Evolutionary conservation across 768 basidiomycete genomes (phyloP).

Genomic region (Suillus sp.): DNA sequence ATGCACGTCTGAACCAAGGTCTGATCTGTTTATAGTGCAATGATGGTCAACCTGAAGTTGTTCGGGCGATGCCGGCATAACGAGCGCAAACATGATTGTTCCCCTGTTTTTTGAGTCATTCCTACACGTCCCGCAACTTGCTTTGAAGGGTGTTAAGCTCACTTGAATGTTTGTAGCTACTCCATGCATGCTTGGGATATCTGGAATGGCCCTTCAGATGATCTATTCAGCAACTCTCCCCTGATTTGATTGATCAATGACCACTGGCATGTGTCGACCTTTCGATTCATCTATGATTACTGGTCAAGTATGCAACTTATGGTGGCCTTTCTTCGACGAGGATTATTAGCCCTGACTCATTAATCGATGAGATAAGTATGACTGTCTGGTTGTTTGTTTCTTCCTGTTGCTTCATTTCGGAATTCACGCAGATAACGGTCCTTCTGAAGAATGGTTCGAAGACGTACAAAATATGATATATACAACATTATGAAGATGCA

Average conservation of each 20-base stretch:
- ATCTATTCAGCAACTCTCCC: not conserved
- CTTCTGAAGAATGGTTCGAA: not conserved
- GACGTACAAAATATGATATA: conserved; percentile 1
- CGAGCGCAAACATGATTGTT: not conserved
- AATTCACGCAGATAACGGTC: not conserved
- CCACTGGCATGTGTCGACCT: not conserved
- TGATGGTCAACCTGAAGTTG: not conserved
- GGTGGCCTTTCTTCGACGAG: not conserved
- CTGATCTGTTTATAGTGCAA: not conserved
- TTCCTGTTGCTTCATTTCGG: not conserved
- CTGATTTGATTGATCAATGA: not conserved
- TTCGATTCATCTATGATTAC: too few species aligned
- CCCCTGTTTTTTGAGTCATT: not conserved
- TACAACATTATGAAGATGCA: conserved; percentile 3
- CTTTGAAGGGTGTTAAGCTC: not conserved
- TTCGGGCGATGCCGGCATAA: conserved; percentile 5
- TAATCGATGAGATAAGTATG: not conserved
- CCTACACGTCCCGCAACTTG: not conserved
- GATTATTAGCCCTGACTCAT: not conserved
- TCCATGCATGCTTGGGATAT: not conserved
- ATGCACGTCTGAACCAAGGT: not conserved
- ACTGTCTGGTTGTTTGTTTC: not conserved
- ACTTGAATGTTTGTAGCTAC: not conserved
- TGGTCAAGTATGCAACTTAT: not conserved
- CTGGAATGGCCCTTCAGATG: not conserved